Conservation (phyloP, 345 rosid species). For the Sonneratia caseolaris region DNA sequence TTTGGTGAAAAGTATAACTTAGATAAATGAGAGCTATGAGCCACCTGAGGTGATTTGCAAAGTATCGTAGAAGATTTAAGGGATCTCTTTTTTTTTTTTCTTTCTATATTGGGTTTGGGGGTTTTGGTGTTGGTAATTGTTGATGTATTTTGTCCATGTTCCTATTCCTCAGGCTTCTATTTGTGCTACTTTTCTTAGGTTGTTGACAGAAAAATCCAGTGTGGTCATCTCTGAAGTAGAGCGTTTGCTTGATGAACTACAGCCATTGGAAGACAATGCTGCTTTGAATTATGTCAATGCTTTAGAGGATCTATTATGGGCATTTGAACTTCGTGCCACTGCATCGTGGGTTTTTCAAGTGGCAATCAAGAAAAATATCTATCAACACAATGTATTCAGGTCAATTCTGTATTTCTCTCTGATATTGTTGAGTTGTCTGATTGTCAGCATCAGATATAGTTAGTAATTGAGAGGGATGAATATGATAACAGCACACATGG, state of each 20-base stretch:
- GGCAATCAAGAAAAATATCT: slow-evolving; percentile 70
- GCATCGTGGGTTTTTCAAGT: slow-evolving; percentile 86
- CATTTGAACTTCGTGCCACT: slow-evolving; percentile 82
- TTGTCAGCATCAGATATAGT: not conserved
- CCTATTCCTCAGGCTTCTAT: not conserved
- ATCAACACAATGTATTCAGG: slow-evolving; percentile 71
- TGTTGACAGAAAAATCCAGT: slow-evolving; percentile 50
- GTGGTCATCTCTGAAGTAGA: slow-evolving; percentile 62
- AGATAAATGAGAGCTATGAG: not conserved
- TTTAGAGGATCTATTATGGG: slow-evolving; percentile 81
- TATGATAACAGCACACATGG: not conserved
- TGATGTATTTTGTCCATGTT: not conserved
- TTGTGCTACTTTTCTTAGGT: slow-evolving; percentile 34
- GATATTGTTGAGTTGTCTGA: not conserved
- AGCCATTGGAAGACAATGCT: slow-evolving; percentile 63
- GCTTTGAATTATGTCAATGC: slow-evolving; percentile 87
- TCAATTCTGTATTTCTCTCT: slow-evolving; percentile 12
- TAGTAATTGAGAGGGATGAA: not conserved
- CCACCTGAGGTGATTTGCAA: too few species aligned
- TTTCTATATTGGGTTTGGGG: not conserved
- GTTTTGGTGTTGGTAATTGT: too few species aligned
- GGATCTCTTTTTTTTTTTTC: too few species aligned
- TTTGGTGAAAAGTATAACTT: not conserved
- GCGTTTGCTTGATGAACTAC: slow-evolving; percentile 49
- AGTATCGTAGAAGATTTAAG: not conserved